Evolutionary conservation across 1,284 basidiomycete species (phyloP).

Genomic region (Ceratobasidium sp.): DNA sequence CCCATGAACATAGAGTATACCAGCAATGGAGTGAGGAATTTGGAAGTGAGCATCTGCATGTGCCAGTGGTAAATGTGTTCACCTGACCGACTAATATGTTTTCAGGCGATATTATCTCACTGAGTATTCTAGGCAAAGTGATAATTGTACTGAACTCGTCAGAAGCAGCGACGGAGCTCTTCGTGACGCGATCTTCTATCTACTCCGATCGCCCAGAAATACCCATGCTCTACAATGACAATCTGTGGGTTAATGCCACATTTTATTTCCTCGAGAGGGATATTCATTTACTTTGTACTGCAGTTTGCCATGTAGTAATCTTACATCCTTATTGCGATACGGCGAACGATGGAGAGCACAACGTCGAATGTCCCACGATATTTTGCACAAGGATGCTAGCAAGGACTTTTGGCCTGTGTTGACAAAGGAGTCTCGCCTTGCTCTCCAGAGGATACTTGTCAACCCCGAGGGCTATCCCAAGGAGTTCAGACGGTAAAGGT

Average conservation of each 20-base stretch:
- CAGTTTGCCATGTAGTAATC: constrained; percentile 19
- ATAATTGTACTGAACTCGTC: constrained; percentile 46
- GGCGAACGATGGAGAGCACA: constrained; percentile 37
- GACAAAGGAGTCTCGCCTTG: constrained; percentile 15
- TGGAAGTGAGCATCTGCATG: not conserved
- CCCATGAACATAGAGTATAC: constrained; percentile 10
- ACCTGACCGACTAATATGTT: not conserved
- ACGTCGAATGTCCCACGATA: constrained; percentile 25
- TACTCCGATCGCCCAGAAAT: constrained; percentile 48
- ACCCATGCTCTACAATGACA: constrained; percentile 18
- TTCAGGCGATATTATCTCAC: constrained; percentile 32
- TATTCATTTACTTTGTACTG: not conserved
- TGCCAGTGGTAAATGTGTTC: too few species aligned
- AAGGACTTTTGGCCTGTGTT: constrained; percentile 25
- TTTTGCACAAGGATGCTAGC: constrained; percentile 22
- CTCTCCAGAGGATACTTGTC: not conserved
- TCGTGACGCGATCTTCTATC: constrained; percentile 45
- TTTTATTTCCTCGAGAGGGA: too few species aligned
- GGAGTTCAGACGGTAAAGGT: constrained; percentile 16
- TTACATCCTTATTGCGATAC: constrained; percentile 17
- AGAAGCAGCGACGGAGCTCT: constrained; percentile 46
- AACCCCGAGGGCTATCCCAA: constrained; percentile 15
- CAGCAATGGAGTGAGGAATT: not conserved
- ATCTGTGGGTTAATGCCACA: not conserved
- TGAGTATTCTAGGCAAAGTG: constrained; percentile 34